These are phyloP conservation scores for Chrysochromulina parva DNA, from an alignment of 78 protist genomes.

Conservation along the genomic window DNA sequence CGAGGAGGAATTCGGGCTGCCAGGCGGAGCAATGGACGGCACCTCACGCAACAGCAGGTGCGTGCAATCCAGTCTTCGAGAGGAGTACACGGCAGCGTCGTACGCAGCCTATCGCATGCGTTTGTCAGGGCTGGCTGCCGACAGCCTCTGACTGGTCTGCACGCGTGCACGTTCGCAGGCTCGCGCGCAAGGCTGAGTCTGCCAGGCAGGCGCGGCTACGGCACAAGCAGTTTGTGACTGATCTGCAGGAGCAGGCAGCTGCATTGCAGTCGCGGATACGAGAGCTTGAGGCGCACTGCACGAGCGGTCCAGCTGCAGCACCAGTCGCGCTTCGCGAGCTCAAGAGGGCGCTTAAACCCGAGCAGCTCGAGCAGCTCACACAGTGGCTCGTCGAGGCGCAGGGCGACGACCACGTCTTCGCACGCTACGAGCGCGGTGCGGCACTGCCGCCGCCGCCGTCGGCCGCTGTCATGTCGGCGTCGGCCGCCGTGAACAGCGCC, in stretches of 20 bases:
- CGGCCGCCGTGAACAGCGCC: background rate
- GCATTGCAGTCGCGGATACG: background rate
- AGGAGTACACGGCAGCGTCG: no score
- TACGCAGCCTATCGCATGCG: no score
- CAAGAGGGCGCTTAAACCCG: background rate
- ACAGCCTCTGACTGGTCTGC: no score
- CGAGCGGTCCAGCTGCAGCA: background rate
- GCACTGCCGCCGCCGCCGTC: background rate
- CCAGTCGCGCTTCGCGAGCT: background rate
- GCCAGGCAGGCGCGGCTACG: constrained; percentile 19
- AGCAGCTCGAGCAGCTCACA: background rate
- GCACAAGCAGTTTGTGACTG: constrained; percentile 13
- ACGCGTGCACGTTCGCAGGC: background rate
- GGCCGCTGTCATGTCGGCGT: background rate
- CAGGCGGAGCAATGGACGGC: no score
- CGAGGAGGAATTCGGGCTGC: no score
- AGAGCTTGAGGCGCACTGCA: background rate
- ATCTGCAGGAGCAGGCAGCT: background rate
- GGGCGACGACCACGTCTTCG: background rate
- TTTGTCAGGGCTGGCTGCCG: no score
- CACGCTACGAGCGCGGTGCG: background rate
- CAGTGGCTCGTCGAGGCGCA: background rate
- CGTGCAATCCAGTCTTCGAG: no score
- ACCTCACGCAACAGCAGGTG: no score
- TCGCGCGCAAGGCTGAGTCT: constrained; percentile 22